Evolutionary conservation across 768 basidiomycete genomes (phyloP).

Genomic region (Dictyophora rubrovolvata): DNA sequence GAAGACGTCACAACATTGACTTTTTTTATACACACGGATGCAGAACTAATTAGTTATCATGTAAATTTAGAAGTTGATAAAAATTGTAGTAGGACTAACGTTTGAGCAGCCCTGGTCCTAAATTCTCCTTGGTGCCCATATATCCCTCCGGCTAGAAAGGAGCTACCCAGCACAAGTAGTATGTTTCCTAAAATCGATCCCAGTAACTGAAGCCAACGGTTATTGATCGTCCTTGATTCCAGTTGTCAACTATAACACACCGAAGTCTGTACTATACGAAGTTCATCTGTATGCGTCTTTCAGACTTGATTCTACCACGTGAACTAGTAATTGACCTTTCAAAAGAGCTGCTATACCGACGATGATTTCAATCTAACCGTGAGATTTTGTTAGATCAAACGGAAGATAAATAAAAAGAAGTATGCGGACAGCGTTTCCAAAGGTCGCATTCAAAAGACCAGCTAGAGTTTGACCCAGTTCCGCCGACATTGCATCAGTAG

Average conservation of each 20-base stretch:
- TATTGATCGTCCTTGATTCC: background rate
- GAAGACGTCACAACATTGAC: conserved; percentile 11
- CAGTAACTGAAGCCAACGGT: conserved; percentile 48
- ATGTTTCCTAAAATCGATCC: conserved; percentile 89
- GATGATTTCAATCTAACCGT: conserved; percentile 62
- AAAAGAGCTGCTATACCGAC: conserved; percentile 78
- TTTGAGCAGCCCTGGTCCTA: conserved; percentile 78
- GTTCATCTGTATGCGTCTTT: conserved; percentile 39
- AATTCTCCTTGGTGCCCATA: conserved; percentile 61
- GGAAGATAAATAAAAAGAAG: conserved; percentile 52
- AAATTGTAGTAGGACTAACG: conserved; percentile 35
- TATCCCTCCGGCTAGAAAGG: conserved; percentile 76
- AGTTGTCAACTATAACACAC: conserved; percentile 28
- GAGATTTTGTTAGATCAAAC: conserved; percentile 16
- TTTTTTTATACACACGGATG: conserved; percentile 26
- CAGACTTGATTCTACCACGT: background rate
- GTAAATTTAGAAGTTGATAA: conserved; percentile 1
- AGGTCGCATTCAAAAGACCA: conserved; percentile 70
- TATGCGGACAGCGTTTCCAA: conserved; percentile 13
- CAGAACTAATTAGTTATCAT: conserved; percentile 19
- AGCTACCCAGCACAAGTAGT: conserved; percentile 82
- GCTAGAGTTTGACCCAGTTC: conserved; percentile 78
- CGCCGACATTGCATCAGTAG: conserved; percentile 71
- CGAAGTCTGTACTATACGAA: conserved; percentile 87
- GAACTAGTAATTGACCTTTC: conserved; percentile 39